Evolutionary conservation across 768 basidiomycete species (phyloP), one percentile per base, ranked within the genome.

Genomic region (Sporobolomyces roseus): DNA sequence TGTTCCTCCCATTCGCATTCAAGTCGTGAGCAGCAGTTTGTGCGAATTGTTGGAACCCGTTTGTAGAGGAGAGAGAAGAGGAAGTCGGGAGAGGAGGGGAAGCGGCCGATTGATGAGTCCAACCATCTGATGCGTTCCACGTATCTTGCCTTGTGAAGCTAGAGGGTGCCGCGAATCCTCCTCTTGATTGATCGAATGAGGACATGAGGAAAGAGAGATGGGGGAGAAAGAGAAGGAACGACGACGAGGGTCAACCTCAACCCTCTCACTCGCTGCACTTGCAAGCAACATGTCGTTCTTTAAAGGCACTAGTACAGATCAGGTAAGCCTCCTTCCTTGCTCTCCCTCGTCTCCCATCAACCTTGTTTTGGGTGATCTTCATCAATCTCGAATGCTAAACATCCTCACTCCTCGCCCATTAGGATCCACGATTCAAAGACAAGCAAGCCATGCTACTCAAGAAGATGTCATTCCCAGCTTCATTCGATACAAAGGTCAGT

Each of bases 401-500:
- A n/a, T n/a, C n/a, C n/a, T n/a, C n/a, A n/a, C n/a, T n/a, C n/a
- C n/a, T n/a, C n/a, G n/a, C n/a, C n/a, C n/a, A n/a, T n/a, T 30
- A 66, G 65, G 65, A 66, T 30, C 60, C 65, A 21, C 59, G 65
- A 17, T 66, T 55, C 60, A 55, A 49, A 27, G 60, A 66, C 60
- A 66, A 66, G 45, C 65, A 66, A 51, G 45, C 59, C 5, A 45
- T 36, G 46, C 53, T 54, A 3, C 43, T 46, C 10, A 60, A 48
- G 29, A 56, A 63, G 48, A 70, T 70, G 41, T 61, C 65, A 48
- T 76, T 76, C 61, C 71, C 74, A 0, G 53, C 73, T 27, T 29
- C 58, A 41, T 73, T 76, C 56, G 56, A 67, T 25, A 66, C 59
- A n/a, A 76, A 76, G 63, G 56, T 58, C 32, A 27, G 64, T 25